A percentile compares a stretch with the other conserved stretches of the same genome.
Evolutionary conservation across 768 basidiomycete genomes (phyloP).

Genomic region (Lactarius pseudohatsudake): DNA sequence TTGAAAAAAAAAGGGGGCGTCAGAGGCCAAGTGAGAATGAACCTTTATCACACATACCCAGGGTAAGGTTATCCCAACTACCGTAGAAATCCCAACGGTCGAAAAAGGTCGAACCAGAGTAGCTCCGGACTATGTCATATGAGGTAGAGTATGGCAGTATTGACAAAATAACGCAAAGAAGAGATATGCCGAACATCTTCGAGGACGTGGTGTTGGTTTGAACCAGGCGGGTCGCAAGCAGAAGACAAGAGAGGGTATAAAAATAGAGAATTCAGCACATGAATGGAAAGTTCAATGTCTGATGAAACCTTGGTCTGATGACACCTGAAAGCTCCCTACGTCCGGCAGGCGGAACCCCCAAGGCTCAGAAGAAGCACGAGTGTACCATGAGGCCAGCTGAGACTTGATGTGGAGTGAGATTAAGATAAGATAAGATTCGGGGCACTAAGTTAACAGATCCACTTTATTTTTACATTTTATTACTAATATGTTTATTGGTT

Average conservation of each 20-base stretch:
- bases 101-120: conserved; percentile 45
- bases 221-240: no score
- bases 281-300: neutral
- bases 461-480: no score
- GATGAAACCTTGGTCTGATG: neutral
- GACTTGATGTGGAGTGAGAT: neutral
- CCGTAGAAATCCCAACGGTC: conserved; percentile 47
- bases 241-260: neutral
- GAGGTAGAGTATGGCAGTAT: conserved; percentile 10
- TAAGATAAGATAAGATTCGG: conserved; percentile 16
- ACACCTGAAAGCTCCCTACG: neutral
- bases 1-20: neutral
- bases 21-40: neutral
- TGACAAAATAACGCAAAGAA: conserved; percentile 13
- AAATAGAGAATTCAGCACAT: neutral
- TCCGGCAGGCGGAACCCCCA: neutral
- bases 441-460: neutral
- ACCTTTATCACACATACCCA: conserved; percentile 33
- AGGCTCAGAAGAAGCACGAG: neutral
- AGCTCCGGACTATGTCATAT: conserved; percentile 41
- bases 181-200: neutral
- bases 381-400: neutral
- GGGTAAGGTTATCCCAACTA: conserved; percentile 41
- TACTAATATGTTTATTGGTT: no score
- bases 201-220: neutral